Conservation (phyloP, 371 early-diverging fungal species). For the Mortierella sp. region DNA sequence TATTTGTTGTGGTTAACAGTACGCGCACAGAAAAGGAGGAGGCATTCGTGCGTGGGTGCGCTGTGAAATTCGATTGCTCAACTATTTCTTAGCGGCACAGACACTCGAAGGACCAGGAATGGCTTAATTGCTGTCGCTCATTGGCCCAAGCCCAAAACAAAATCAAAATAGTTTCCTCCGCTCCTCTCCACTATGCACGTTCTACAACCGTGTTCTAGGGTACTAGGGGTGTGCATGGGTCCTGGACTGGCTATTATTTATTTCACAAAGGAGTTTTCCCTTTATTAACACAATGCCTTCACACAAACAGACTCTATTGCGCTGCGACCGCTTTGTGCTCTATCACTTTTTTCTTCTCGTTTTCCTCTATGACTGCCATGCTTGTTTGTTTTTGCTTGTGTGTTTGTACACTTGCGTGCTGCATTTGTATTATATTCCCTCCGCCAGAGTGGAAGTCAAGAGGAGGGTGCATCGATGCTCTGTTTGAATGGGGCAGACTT, state of each 20-base stretch:
- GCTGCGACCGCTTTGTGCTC: not conserved
- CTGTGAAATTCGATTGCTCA: conserved; percentile 1
- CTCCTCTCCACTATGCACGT: not conserved
- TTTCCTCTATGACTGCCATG: not conserved
- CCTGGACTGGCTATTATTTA: conserved; percentile 5
- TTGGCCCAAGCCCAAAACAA: conserved; percentile 2
- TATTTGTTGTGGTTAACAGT: not conserved
- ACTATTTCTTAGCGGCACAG: not conserved
- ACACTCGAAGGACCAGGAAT: not conserved
- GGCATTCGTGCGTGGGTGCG: not conserved
- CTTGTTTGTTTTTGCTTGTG: too few species aligned
- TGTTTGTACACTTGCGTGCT: too few species aligned
- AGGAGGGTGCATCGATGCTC: too few species aligned
- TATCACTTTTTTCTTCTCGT: not conserved
- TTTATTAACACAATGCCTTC: not conserved
- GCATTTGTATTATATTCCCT: too few species aligned
- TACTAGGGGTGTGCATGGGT: conserved; percentile 3
- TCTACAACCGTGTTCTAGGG: too few species aligned
- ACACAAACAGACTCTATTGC: not conserved
- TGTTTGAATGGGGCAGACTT: too few species aligned
- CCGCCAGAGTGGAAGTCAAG: too few species aligned
- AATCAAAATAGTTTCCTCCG: not conserved
- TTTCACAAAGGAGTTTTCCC: not conserved
- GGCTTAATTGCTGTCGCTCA: not conserved
- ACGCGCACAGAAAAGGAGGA: not conserved